Evolutionary conservation across 441 rosid species (phyloP), one percentile per base, ranked within the genome.

Genomic region (Kokia cookei): DNA sequence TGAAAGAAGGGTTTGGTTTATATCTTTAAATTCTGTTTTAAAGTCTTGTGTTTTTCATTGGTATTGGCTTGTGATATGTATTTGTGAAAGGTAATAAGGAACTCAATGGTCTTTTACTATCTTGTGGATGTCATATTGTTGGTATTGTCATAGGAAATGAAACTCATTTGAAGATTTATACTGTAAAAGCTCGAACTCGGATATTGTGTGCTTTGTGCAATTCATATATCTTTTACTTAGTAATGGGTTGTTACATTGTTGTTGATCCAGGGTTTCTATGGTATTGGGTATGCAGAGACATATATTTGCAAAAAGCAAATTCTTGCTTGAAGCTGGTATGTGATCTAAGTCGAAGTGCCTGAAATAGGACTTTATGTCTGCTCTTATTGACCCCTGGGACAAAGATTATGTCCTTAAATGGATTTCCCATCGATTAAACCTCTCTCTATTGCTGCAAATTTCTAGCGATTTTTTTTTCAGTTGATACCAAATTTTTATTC

Each of bases 21-120:
- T 74, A 83, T 82, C 53, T 80, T 75, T 69, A 77, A 76, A 76
- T 86, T 81, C 63, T 77, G 73, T 43, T 79, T 81, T 78, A 79
- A 58, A 15, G 78, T 77, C 62, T 32, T 72, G 79, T 73, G 35
- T 82, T 82, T 65, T 68, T 71, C 69, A 81, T 83, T 83, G 85
- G 77, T 85, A 82, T 83, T 85, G 86, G 85, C 81, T 86, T 85
- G 90, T 79, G 85, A 68, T 76, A 72, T 83, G 86, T 82, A 77
- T 84, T 73, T 72, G 87, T 84, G 86, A 82, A 78, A 79, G 86
- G 85, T 81, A 81, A 84, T 82, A 82, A 85, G 81, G 79, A 82
- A 80, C 82, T 73, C 26, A 74, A 63, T 77, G 79, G 40, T 76
- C 74, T 79, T 69, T 51, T 60, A 65, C 74, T 51, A 32, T 63